A percentile compares a stretch with the other conserved stretches of the same genome.
Conservation (phyloP, 352 stramenopile species). For the Halophytophthora batemanensis region DNA sequence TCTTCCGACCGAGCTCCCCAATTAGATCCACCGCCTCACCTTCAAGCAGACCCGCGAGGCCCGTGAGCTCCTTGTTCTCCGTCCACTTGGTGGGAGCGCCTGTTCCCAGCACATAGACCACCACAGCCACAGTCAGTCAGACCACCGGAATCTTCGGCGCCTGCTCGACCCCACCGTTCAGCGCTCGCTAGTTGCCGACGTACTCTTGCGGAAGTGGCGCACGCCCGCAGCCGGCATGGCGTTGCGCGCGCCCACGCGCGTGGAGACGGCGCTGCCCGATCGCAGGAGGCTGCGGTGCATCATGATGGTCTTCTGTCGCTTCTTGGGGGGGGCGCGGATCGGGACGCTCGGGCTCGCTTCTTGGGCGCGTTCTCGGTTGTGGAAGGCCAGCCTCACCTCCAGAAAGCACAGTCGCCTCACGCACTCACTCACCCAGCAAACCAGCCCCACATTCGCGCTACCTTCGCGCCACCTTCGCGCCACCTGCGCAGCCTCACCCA, state of each 20-base stretch:
- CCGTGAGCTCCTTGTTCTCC: slow-evolving; percentile 76
- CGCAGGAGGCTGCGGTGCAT: slow-evolving; percentile 52
- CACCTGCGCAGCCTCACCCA: no score
- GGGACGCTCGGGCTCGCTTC: slow-evolving; percentile 9
- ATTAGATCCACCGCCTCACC: slow-evolving; percentile 28
- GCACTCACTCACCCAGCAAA: neutral
- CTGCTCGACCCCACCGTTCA: neutral
- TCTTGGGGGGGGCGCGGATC: no score
- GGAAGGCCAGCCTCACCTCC: slow-evolving; percentile 2
- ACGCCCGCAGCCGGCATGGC: slow-evolving; percentile 32
- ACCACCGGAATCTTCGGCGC: slow-evolving; percentile 18
- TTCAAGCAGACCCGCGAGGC: slow-evolving; percentile 65
- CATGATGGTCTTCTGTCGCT: slow-evolving; percentile 19
- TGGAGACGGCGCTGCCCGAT: slow-evolving; percentile 31
- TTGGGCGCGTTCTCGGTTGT: slow-evolving; percentile 15
- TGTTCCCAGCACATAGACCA: slow-evolving; percentile 14
- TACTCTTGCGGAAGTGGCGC: slow-evolving; percentile 79
- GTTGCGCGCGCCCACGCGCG: slow-evolving; percentile 22
- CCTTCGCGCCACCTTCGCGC: slow-evolving; percentile 8
- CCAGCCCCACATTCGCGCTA: neutral
- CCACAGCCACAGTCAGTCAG: slow-evolving; percentile 3
- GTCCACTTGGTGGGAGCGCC: slow-evolving; percentile 62
- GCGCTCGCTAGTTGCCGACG: slow-evolving; percentile 1
- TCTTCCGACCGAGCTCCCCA: neutral
- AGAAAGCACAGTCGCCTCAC: no score